Base-by-base conservation (phyloP, 192 early-diverging fungal species). In the Kickxella alabastrina region DNA sequence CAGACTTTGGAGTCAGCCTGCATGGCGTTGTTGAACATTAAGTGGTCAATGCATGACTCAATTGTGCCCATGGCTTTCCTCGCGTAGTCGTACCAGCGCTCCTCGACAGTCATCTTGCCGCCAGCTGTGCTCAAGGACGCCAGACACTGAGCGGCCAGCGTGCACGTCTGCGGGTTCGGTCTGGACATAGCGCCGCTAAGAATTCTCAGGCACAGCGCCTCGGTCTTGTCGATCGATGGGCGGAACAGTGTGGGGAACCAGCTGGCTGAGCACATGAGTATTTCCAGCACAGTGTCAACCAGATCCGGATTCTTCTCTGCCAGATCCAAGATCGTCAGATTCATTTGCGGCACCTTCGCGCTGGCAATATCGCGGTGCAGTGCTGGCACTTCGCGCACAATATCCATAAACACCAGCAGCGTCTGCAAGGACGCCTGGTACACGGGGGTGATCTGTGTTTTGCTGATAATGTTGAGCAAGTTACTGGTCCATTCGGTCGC, bases 221-320 rank as follows among this genome's bases (percentile, higher is more conserved):
- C 64, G 8, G 63, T 54, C 36, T 71, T 77, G 52, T 65, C 62
- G n/a, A 65, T 49, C 9, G 58, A 63, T 27, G 75, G 68, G 3
- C 75, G 62, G 45, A 71, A 71, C 39, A 66, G 52, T 12, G 59
- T 63, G 3, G 75, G 75, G 56, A 62, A 77, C 66, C 68, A 77
- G 45, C 52, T 52, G 3, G 64, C 66, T 10, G 68, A 63, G 28
- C 41, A 65, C 39, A 48, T 61, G 10, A 77, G 63, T 29, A 60
- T 26, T 8, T 71, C 63, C 8, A 77, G 44, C 10, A 29, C 57
- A 6, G 15, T 6, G 10, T 54, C 45, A 2, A 48, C 53, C n/a
- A 71, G 51, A 29, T 65, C 75, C 0, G 68, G 3, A 47, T 40
- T 59, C 36, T 71, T 71, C 3, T 77, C 75, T 1, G 48, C 68